phyloP scores from a whole-genome alignment of 306 rosid species.

The Quercus rubra region DNA sequence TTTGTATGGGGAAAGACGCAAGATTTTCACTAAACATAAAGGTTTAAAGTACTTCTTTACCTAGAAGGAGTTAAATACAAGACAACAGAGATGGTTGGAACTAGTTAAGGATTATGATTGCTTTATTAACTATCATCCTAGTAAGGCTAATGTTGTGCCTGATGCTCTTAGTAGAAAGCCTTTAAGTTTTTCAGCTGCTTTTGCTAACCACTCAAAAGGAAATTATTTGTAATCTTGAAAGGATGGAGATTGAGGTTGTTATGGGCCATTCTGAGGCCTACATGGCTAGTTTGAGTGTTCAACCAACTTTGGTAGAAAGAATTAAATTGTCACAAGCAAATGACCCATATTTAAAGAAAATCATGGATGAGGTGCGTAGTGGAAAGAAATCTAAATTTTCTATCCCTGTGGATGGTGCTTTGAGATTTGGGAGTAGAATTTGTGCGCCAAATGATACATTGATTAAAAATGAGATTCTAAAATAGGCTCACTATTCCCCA shows the following conservation, averaged over 20 bases:
- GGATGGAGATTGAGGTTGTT: too few species aligned
- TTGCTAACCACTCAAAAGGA: not conserved
- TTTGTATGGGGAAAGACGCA: not conserved
- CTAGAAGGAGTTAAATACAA: not conserved
- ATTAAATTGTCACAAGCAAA: too few species aligned
- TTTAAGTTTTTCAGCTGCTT: fast-evolving
- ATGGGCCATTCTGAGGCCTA: not conserved
- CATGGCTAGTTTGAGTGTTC: not conserved
- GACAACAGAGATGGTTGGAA: not conserved
- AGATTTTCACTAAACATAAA: not conserved
- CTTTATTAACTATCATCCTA: not conserved
- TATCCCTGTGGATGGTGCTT: not conserved
- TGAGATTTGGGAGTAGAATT: not conserved
- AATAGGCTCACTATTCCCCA: not conserved
- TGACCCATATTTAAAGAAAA: too few species aligned
- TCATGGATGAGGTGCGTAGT: too few species aligned
- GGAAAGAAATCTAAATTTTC: too few species aligned
- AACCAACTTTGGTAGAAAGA: not conserved
- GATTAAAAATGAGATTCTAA: not conserved
- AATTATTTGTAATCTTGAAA: not conserved
- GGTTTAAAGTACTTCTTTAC: not conserved
- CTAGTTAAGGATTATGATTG: not conserved
- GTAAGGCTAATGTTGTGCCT: not conserved
- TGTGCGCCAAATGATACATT: not conserved
- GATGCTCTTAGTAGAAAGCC: not conserved